Percentiles rank a stretch among this genome's conserved stretches.
Evolutionary conservation across 75 land plant genomes (phyloP).

Genomic region (Pseudotsuga menziesii): DNA sequence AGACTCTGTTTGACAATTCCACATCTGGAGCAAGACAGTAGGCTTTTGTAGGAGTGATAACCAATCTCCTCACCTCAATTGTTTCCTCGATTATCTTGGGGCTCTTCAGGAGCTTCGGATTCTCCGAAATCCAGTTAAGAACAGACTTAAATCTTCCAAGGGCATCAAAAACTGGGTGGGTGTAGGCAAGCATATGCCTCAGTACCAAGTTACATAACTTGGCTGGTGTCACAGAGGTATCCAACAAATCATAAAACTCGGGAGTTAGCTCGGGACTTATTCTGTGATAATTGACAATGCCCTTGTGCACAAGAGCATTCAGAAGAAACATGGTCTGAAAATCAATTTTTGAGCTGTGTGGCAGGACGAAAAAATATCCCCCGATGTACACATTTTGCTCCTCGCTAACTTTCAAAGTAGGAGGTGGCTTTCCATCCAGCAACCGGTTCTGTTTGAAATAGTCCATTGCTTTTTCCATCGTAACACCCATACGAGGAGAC

Average conservation of each 20-base stretch:
- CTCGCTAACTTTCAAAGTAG: slow-evolving; percentile 15
- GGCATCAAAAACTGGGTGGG: slow-evolving; percentile 58
- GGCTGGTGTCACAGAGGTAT: slow-evolving; percentile 17
- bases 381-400: slow-evolving; percentile 31
- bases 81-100: slow-evolving; percentile 24
- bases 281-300: slow-evolving; percentile 60
- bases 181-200: slow-evolving; percentile 57
- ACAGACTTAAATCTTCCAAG: slow-evolving; percentile 39
- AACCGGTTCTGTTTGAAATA: slow-evolving; percentile 58
- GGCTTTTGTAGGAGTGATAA: slow-evolving; percentile 87
- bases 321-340: slow-evolving; percentile 65
- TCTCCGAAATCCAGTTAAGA: slow-evolving; percentile 57
- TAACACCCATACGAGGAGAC: slow-evolving; percentile 45
- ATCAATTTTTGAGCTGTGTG: slow-evolving; percentile 15
- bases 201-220: slow-evolving; percentile 24
- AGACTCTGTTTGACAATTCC: slow-evolving; percentile 84
- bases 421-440: slow-evolving; percentile 21
- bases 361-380: slow-evolving; percentile 48
- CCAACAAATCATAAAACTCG: slow-evolving; percentile 51
- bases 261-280: slow-evolving; percentile 26
- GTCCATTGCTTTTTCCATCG: slow-evolving; percentile 37
- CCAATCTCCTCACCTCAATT: slow-evolving; percentile 61
- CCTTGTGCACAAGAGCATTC: slow-evolving; percentile 71
- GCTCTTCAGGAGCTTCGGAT: slow-evolving; percentile 32
- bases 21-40: slow-evolving; percentile 81